Conservation (phyloP, 2,329 filamentous ascomycete genomes). For the Fusarium aywerte region DNA sequence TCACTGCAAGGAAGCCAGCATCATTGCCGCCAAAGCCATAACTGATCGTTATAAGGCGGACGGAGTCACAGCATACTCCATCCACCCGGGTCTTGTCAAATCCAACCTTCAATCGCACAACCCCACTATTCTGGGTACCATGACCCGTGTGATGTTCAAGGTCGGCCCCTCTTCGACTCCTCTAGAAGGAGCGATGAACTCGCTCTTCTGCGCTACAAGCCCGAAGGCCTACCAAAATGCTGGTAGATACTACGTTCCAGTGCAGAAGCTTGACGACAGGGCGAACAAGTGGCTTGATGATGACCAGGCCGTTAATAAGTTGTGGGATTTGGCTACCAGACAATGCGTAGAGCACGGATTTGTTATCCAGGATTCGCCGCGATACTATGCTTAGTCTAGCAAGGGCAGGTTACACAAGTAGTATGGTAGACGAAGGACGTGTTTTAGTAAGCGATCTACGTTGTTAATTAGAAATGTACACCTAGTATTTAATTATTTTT, state of each 20-base stretch:
- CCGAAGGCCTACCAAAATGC: slow-evolving; percentile 1
- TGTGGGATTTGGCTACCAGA: slow-evolving; percentile 20
- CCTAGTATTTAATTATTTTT: background rate
- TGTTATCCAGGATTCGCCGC: slow-evolving; percentile 2
- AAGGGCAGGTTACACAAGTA: background rate
- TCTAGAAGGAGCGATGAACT: slow-evolving; percentile 39
- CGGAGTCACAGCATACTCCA: slow-evolving; percentile 42
- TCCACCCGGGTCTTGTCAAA: slow-evolving; percentile 41
- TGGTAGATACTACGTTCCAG: slow-evolving; percentile 34
- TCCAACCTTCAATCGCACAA: slow-evolving; percentile 36
- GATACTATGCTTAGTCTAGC: background rate
- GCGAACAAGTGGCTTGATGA: slow-evolving; percentile 40
- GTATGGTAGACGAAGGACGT: background rate
- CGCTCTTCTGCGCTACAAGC: slow-evolving; percentile 40
- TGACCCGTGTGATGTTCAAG: slow-evolving; percentile 32
- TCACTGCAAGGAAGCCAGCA: slow-evolving; percentile 41
- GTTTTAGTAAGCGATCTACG: background rate
- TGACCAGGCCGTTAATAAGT: slow-evolving; percentile 16
- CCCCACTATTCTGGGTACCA: slow-evolving; percentile 22
- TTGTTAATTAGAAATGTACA: too few relatives aligned
- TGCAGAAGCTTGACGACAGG: slow-evolving; percentile 30
- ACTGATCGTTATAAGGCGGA: slow-evolving; percentile 33
- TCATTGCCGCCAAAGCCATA: slow-evolving; percentile 33
- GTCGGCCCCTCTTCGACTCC: slow-evolving; percentile 21
- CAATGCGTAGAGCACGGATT: slow-evolving; percentile 24